These are phyloP conservation scores for Trichoderma virens DNA, from an alignment of 495 filamentous ascomycete species.

Conservation along the genomic window DNA sequence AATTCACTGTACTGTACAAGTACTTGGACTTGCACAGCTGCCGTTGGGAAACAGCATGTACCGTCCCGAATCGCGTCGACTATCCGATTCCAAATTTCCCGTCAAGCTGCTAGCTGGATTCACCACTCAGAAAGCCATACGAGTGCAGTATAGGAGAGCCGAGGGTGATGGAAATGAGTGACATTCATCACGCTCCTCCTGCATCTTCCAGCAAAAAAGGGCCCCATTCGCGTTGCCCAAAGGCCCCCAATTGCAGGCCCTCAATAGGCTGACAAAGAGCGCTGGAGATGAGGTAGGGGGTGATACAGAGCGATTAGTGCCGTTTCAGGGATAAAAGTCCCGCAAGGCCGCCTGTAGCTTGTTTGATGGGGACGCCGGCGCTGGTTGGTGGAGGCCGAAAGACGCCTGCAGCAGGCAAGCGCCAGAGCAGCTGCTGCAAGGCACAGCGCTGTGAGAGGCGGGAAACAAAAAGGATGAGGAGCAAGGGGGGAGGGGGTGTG, in stretches of 20 bases:
- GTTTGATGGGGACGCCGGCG: conserved; percentile 10
- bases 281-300: conserved; percentile 8
- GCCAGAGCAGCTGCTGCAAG: background rate
- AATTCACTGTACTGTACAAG: background rate
- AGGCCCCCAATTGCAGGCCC: background rate
- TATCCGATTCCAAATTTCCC: too few relatives aligned
- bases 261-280: conserved; percentile 1
- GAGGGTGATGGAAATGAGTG: conserved; percentile 5
- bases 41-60: too few relatives aligned
- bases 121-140: too few relatives aligned
- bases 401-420: background rate
- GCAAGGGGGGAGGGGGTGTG: background rate
- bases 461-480: background rate
- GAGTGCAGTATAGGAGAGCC: background rate
- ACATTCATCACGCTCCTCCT: background rate
- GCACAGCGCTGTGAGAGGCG: conserved; percentile 4
- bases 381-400: conserved; percentile 2
- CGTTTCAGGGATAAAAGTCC: conserved; percentile 9
- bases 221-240: background rate
- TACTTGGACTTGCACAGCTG: background rate
- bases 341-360: conserved; percentile 9
- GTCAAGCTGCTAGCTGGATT: too few relatives aligned
- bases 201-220: background rate
- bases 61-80: too few relatives aligned
- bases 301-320: background rate